phyloP scores from a whole-genome alignment of 345 rosid genomes.

The Excoecaria agallocha region DNA sequence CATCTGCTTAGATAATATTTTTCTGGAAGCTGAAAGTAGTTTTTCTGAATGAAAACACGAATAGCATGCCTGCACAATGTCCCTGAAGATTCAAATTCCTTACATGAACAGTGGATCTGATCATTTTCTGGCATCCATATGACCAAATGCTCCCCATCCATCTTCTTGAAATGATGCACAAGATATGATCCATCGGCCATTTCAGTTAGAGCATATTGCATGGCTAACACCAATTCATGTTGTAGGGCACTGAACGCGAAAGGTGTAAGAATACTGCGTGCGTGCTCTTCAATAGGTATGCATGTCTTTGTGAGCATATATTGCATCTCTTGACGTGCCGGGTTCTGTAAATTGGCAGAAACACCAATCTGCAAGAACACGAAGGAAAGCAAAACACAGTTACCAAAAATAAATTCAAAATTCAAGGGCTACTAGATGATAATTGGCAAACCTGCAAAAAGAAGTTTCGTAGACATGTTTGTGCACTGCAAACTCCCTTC shows the following conservation, averaged over 20 bases:
- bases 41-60: slow-evolving; percentile 61
- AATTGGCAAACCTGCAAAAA: slow-evolving; percentile 68
- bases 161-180: slow-evolving; percentile 69
- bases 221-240: slow-evolving; percentile 65
- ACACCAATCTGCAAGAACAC: slow-evolving; percentile 49
- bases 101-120: slow-evolving; percentile 83
- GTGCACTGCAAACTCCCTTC: slow-evolving; percentile 52
- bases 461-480: slow-evolving; percentile 62
- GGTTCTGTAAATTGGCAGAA: slow-evolving; percentile 49
- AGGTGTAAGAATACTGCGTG: slow-evolving; percentile 66
- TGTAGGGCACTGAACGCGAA: slow-evolving; percentile 71
- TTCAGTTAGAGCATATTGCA: slow-evolving; percentile 69
- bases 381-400: slow-evolving; percentile 17
- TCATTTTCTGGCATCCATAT: slow-evolving; percentile 73
- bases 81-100: slow-evolving; percentile 85
- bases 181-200: slow-evolving; percentile 77
- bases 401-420: background rate
- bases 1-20: slow-evolving; percentile 71
- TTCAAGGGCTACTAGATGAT: background rate
- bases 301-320: slow-evolving; percentile 57
- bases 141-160: slow-evolving; percentile 72
- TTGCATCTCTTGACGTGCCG: slow-evolving; percentile 37
- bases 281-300: slow-evolving; percentile 85
- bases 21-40: slow-evolving; percentile 80
- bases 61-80: slow-evolving; percentile 78